Percentiles rank a stretch among this genome's conserved stretches.
phyloP scores from a whole-genome alignment of 2,329 filamentous ascomycete genomes.

The Leptodontidium sp. region DNA sequence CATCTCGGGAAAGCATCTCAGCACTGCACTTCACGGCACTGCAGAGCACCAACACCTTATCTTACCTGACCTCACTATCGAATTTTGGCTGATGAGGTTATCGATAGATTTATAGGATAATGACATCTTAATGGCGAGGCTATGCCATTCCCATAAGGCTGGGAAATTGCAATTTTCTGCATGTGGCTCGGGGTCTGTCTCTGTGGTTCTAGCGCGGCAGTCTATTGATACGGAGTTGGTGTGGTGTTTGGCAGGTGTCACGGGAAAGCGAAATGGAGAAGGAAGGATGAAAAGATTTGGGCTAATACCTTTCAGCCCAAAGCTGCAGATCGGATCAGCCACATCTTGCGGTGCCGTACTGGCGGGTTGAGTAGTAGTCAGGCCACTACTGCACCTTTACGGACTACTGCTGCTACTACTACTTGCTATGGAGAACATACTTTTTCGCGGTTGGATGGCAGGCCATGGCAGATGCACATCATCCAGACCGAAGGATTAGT shows the following conservation, averaged over 20 bases:
- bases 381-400: too few relatives aligned
- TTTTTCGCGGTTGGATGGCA: slow-evolving; percentile 9
- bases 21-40: too few relatives aligned
- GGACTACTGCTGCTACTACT: too few relatives aligned
- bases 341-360: slow-evolving; percentile 10
- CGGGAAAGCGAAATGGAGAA: not conserved
- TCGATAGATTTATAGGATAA: slow-evolving; percentile 5
- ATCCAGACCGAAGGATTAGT: slow-evolving; percentile 10
- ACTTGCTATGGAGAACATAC: too few relatives aligned
- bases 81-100: slow-evolving; percentile 16
- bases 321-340: not conserved
- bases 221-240: slow-evolving; percentile 14
- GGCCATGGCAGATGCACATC: slow-evolving; percentile 25
- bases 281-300: too few relatives aligned
- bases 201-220: slow-evolving; percentile 7
- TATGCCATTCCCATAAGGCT: slow-evolving; percentile 21
- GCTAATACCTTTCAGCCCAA: not conserved
- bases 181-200: slow-evolving; percentile 1
- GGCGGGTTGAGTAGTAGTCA: not conserved
- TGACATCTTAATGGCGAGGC: slow-evolving; percentile 8
- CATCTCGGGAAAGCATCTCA: not conserved
- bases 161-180: slow-evolving; percentile 22
- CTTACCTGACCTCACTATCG: slow-evolving; percentile 18
- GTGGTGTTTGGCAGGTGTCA: slow-evolving; percentile 19
- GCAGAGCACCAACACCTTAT: too few relatives aligned